Evolutionary conservation across 2,329 filamentous ascomycete genomes (phyloP).

Genomic region (Byssoonygena ceratinophila): DNA sequence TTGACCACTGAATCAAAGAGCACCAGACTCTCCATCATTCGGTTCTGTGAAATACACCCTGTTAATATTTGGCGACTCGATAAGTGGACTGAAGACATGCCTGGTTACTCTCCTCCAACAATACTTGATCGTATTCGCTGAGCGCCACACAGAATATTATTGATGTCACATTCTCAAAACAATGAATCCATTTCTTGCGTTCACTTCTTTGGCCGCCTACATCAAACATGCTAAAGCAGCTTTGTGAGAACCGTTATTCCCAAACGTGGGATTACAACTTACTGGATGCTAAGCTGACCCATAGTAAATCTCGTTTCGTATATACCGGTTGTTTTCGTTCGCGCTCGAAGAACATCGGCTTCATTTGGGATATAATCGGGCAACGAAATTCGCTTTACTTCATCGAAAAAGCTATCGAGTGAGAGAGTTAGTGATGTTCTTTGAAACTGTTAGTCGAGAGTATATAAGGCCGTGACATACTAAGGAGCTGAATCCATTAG

Average conservation of each 20-base stretch:
- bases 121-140: conserved; percentile 95
- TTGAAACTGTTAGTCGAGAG: no score
- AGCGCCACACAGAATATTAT: conserved; percentile 98
- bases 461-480: conserved; percentile 46
- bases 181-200: conserved; percentile 99
- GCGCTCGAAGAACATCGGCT: conserved; percentile 84
- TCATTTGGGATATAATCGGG: conserved; percentile 84
- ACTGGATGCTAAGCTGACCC: conserved; percentile 98
- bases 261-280: conserved; percentile 34
- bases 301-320: conserved; percentile 98
- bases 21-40: conserved; percentile 97
- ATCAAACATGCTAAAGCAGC: conserved; percentile 76
- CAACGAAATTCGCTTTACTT: conserved; percentile 72
- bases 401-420: conserved; percentile 74
- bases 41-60: conserved; percentile 55
- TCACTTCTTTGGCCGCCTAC: conserved; percentile 95
- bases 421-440: neutral
- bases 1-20: conserved; percentile 98
- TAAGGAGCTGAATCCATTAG: conserved; percentile 98
- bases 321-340: conserved; percentile 98
- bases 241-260: conserved; percentile 19
- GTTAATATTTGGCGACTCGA: neutral
- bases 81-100: conserved; percentile 41
- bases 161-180: conserved; percentile 98
- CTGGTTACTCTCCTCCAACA: conserved; percentile 94